Conservation (phyloP, 495 filamentous ascomycete species). For the Arthonia radiata region DNA sequence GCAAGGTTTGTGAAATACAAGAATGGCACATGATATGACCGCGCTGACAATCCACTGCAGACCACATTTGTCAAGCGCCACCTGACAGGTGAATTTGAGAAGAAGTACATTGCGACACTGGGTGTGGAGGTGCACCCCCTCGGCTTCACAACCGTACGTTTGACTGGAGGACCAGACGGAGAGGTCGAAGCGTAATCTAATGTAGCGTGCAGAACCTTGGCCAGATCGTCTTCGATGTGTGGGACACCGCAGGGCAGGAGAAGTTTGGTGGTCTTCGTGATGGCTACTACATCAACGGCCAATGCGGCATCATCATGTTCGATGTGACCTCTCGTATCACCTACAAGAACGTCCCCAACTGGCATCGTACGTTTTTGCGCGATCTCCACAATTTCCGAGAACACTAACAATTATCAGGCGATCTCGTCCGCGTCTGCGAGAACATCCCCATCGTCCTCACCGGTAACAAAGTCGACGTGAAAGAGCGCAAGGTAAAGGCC, state of each 20-base stretch:
- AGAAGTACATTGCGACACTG: slow-evolving; percentile 99
- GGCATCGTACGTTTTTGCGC: slow-evolving; percentile 63
- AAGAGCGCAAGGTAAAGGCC: slow-evolving; percentile 99
- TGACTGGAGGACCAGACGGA: slow-evolving; percentile 3
- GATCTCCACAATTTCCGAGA: neutral
- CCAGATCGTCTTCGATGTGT: slow-evolving; percentile 98
- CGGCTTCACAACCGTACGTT: slow-evolving; percentile 71
- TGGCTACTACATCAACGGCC: slow-evolving; percentile 99
- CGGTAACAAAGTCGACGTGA: slow-evolving; percentile 99
- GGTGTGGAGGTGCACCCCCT: slow-evolving; percentile 98
- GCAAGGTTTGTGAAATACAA: slow-evolving; percentile 97
- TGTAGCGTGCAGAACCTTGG: no score
- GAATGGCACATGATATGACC: no score
- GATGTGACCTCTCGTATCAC: slow-evolving; percentile 99
- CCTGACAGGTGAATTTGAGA: slow-evolving; percentile 98
- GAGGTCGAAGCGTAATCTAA: neutral
- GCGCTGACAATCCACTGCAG: no score
- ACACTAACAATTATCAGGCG: slow-evolving; percentile 33
- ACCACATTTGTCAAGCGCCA: slow-evolving; percentile 99
- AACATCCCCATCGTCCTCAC: slow-evolving; percentile 95
- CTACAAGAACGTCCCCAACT: slow-evolving; percentile 99
- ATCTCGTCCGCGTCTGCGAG: slow-evolving; percentile 98
- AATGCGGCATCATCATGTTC: slow-evolving; percentile 99
- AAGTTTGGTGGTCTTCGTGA: slow-evolving; percentile 99
- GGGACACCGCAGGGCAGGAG: slow-evolving; percentile 99